These are phyloP conservation scores for Termitomyces sp. DNA, from an alignment of 768 basidiomycete species.

Conservation along the genomic window DNA sequence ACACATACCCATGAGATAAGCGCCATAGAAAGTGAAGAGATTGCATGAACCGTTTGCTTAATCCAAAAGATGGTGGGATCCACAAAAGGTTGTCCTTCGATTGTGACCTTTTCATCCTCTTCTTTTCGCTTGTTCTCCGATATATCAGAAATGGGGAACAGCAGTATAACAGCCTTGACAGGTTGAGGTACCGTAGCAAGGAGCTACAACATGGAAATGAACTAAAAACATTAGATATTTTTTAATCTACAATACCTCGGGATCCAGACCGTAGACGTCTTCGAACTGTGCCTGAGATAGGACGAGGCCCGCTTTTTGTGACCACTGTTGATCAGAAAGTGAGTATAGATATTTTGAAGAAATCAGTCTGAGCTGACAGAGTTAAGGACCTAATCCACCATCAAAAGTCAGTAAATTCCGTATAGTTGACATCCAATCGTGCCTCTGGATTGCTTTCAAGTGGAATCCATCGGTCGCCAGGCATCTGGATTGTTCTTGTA, in stretches of 20 bases:
- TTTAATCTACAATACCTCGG: slow-evolving; percentile 40
- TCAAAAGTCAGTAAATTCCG: not conserved
- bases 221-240: not conserved
- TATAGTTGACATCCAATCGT: not conserved
- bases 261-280: slow-evolving; percentile 72
- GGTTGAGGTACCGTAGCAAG: slow-evolving; percentile 65
- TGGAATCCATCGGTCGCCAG: slow-evolving; percentile 57
- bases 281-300: slow-evolving; percentile 45
- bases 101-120: slow-evolving; percentile 54
- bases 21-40: not conserved
- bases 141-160: slow-evolving; percentile 67
- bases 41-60: slow-evolving; percentile 69
- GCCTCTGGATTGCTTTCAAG: slow-evolving; percentile 68
- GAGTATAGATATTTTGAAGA: not conserved
- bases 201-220: slow-evolving; percentile 35
- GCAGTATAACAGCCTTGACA: slow-evolving; percentile 76
- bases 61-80: slow-evolving; percentile 77
- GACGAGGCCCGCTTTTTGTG: slow-evolving; percentile 59
- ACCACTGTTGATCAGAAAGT: slow-evolving; percentile 44
- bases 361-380: slow-evolving; percentile 23
- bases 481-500: not conserved
- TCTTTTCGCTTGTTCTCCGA: slow-evolving; percentile 43
- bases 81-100: slow-evolving; percentile 37
- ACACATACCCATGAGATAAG: not conserved
- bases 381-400: slow-evolving; percentile 38